These are phyloP conservation scores for Pseudognaphalium luteoalbum DNA, from an alignment of 129 eudicot species.

Conservation along the genomic window DNA sequence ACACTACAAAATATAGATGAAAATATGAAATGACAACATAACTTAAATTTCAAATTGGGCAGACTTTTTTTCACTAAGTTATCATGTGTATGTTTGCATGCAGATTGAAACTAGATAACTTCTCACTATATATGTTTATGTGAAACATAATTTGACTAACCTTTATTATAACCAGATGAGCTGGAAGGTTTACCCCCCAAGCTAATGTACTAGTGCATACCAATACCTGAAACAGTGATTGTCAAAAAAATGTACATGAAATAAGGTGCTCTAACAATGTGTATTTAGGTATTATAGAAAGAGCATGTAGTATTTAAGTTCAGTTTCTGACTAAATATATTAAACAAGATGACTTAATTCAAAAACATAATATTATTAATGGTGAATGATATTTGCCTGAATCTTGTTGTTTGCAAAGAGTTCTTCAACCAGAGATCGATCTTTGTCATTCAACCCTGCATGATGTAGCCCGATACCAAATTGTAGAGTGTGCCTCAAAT, in stretches of 20 bases:
- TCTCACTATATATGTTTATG: background rate
- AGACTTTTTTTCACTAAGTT: background rate
- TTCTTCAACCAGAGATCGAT: constrained; percentile 93
- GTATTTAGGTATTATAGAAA: background rate
- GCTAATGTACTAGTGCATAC: constrained; percentile 98
- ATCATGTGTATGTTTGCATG: constrained; percentile 5
- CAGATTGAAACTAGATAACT: background rate
- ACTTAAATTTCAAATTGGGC: background rate
- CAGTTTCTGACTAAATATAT: background rate
- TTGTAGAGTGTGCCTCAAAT: constrained; percentile 90
- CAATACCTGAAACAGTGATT: constrained; percentile 58
- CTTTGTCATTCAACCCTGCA: constrained; percentile 95
- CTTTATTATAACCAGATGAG: constrained; percentile 94
- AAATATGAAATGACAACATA: background rate
- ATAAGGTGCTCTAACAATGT: background rate
- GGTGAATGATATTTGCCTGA: constrained; percentile 49
- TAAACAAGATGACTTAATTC: constrained; percentile 9
- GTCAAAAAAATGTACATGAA: constrained; percentile 9
- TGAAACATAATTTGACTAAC: constrained; percentile 42
- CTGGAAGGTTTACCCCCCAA: constrained; percentile 99
- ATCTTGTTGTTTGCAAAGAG: constrained; percentile 98
- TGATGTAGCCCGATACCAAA: constrained; percentile 98
- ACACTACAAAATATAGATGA: background rate
- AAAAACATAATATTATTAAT: background rate
- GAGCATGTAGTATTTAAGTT: background rate